A percentile compares a stretch with the other conserved stretches of the same genome.
Evolutionary conservation across 2,329 filamentous ascomycete genomes (phyloP).

Genomic region (Ophiosphaerella narmari): DNA sequence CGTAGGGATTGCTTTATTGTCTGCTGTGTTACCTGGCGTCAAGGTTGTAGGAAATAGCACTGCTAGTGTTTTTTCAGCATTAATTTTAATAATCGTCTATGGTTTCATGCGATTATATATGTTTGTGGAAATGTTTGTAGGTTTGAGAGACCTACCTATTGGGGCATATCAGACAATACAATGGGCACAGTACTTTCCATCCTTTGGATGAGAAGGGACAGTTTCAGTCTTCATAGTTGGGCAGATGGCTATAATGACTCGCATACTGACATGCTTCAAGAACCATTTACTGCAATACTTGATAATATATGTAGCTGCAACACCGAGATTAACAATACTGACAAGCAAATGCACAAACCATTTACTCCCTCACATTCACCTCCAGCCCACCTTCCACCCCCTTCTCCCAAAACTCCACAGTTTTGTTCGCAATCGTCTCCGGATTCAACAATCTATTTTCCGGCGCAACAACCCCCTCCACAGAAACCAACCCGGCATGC

Average conservation of each 20-base stretch:
- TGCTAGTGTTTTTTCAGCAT: no score
- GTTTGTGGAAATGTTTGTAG: slow-evolving; percentile 13
- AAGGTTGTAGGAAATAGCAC: no score
- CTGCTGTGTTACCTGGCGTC: not conserved
- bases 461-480: slow-evolving; percentile 51
- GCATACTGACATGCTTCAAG: no score
- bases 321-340: no score
- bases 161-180: slow-evolving; percentile 11
- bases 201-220: slow-evolving; percentile 5
- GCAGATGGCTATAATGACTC: no score
- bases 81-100: slow-evolving; percentile 8
- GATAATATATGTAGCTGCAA: no score
- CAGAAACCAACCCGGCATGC: slow-evolving; percentile 54
- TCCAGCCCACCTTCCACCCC: slow-evolving; percentile 45
- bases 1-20: not conserved
- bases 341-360: no score
- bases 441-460: slow-evolving; percentile 52
- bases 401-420: slow-evolving; percentile 51
- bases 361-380: slow-evolving; percentile 41
- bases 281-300: no score
- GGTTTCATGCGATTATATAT: slow-evolving; percentile 4
- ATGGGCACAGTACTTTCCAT: slow-evolving; percentile 16
- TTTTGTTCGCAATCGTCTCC: slow-evolving; percentile 51
- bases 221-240: no score
- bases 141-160: slow-evolving; percentile 6